A percentile compares a stretch with the other conserved stretches of the same genome.
These are phyloP conservation scores for Cladophialophora yegresii DNA, from an alignment of 2,329 filamentous ascomycete genomes.

Conservation along the genomic window DNA sequence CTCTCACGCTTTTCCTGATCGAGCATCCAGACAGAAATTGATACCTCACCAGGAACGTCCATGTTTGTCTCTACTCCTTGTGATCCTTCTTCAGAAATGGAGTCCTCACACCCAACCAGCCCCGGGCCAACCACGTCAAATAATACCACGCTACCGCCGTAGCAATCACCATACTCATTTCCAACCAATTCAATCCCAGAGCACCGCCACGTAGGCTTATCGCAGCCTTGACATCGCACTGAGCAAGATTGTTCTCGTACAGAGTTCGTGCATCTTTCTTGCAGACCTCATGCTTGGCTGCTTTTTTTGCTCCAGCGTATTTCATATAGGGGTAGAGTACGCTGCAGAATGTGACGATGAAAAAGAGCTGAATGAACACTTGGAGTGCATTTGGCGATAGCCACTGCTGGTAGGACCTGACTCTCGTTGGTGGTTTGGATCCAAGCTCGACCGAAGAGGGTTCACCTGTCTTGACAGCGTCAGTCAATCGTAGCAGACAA, in stretches of 20 bases:
- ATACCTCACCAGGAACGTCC: neutral
- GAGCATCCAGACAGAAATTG: neutral
- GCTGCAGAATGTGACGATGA: constrained; percentile 11
- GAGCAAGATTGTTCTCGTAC: constrained; percentile 20
- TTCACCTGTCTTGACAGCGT: constrained; percentile 6
- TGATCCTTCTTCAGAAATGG: constrained; percentile 4
- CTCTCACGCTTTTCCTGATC: neutral
- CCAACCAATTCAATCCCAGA: constrained; percentile 19
- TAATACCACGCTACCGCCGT: constrained; percentile 18
- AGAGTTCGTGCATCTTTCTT: constrained; percentile 9
- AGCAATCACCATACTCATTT: constrained; percentile 10
- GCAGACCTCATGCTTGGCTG: constrained; percentile 13
- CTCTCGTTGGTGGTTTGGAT: neutral
- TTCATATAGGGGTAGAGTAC: constrained; percentile 17
- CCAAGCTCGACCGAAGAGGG: neutral
- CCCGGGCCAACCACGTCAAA: constrained; percentile 11
- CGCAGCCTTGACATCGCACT: constrained; percentile 14
- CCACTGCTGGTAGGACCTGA: neutral
- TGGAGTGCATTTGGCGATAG: neutral
- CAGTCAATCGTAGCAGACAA: neutral
- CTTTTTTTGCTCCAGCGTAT: constrained; percentile 15
- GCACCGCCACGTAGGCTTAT: constrained; percentile 11
- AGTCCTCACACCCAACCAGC: constrained; percentile 2
- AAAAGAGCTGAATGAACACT: constrained; percentile 11
- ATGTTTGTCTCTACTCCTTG: neutral